phyloP scores from a whole-genome alignment of 2,329 filamentous ascomycete genomes.

The Colletotrichum graminicola region DNA sequence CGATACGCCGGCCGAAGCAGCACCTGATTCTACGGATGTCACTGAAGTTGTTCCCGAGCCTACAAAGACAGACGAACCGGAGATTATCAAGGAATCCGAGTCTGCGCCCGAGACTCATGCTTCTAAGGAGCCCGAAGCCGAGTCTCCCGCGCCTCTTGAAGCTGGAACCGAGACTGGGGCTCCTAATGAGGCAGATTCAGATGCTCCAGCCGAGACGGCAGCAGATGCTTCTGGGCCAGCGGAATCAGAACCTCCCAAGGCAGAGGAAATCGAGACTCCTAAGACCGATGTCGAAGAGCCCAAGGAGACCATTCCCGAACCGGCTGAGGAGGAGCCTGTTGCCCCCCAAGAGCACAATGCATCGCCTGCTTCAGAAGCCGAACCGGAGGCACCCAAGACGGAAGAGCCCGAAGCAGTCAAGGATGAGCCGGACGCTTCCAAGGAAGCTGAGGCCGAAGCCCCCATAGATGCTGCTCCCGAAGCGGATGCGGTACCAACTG shows the following conservation, averaged over 20 bases:
- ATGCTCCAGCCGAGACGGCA: background rate
- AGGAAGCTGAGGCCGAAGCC: background rate
- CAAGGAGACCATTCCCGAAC: background rate
- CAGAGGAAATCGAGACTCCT: slow-evolving; percentile 3
- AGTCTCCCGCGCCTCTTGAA: background rate
- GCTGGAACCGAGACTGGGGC: slow-evolving; percentile 9
- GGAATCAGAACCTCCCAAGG: slow-evolving; percentile 3
- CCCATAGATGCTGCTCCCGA: background rate
- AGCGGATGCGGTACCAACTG: background rate
- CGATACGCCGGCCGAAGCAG: background rate
- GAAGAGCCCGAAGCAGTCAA: background rate
- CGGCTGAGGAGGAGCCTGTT: background rate
- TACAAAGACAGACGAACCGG: background rate
- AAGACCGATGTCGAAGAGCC: background rate
- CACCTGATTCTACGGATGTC: background rate
- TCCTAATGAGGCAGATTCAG: background rate
- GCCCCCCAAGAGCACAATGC: background rate
- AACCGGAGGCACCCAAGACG: background rate
- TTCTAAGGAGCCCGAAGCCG: slow-evolving; percentile 10
- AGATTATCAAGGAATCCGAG: background rate
- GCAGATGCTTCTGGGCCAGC: slow-evolving; percentile 6
- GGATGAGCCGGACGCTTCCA: background rate
- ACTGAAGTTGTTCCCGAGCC: background rate
- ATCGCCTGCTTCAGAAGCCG: background rate
- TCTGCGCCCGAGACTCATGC: background rate